A percentile compares a stretch with the other conserved stretches of the same genome.
These are phyloP conservation scores for Phoenix roebelenii DNA, from an alignment of 176 grass and related monocot genomes.

Conservation along the genomic window DNA sequence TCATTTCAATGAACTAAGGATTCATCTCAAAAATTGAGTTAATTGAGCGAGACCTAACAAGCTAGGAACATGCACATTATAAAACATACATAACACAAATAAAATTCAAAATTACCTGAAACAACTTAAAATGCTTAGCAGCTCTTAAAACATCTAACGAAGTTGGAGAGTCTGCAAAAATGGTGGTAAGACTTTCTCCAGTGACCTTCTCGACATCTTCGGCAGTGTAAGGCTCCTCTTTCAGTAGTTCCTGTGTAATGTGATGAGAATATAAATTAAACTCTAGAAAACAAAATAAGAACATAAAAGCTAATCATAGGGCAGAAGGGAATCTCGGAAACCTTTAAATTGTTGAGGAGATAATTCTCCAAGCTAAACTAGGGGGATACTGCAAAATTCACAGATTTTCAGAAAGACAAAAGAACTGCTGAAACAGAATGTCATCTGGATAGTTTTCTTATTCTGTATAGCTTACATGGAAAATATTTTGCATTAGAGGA, in stretches of 20 bases:
- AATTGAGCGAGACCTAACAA: too few relatives aligned
- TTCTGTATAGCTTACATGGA: too few relatives aligned
- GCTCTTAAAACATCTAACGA: slow-evolving; percentile 78
- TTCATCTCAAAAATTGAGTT: too few relatives aligned
- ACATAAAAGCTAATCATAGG: neutral
- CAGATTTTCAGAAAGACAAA: too few relatives aligned
- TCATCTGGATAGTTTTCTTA: too few relatives aligned
- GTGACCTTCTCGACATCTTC: slow-evolving; percentile 76
- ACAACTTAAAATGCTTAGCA: slow-evolving; percentile 81
- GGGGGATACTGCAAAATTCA: too few relatives aligned
- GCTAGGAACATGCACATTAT: neutral
- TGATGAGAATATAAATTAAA: slow-evolving; percentile 13
- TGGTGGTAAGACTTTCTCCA: slow-evolving; percentile 38
- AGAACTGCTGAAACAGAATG: too few relatives aligned
- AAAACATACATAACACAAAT: neutral
- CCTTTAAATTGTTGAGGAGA: too few relatives aligned
- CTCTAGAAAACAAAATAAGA: slow-evolving; percentile 5
- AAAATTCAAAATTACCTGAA: slow-evolving; percentile 42
- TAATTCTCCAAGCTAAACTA: too few relatives aligned
- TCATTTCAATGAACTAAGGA: too few relatives aligned
- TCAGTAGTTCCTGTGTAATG: slow-evolving; percentile 43
- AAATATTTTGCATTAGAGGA: too few relatives aligned
- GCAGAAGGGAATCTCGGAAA: too few relatives aligned
- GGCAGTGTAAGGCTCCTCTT: slow-evolving; percentile 64
- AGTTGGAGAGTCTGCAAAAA: slow-evolving; percentile 67